Percentiles rank a stretch among this genome's conserved stretches.
These are phyloP conservation scores for Trichocladium antarcticum DNA, from an alignment of 495 filamentous ascomycete species.

Conservation along the genomic window DNA sequence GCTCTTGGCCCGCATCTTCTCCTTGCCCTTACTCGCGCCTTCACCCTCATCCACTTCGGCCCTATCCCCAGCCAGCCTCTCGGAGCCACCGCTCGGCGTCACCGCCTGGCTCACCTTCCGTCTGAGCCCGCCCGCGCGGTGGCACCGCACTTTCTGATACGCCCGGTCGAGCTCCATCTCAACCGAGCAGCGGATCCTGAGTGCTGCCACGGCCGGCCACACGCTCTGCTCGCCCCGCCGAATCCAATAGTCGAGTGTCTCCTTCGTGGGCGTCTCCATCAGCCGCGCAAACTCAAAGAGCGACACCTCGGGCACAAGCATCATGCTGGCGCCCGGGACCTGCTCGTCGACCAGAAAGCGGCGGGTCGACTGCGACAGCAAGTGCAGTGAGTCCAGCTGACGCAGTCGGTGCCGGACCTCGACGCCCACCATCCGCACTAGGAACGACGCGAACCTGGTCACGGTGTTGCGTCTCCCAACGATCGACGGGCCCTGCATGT, in stretches of 20 bases:
- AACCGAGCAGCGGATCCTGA: conserved; percentile 73
- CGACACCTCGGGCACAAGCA: conserved; percentile 70
- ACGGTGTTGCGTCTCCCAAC: conserved; percentile 46
- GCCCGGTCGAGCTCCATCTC: conserved; percentile 78
- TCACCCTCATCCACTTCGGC: background rate
- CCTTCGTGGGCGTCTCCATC: conserved; percentile 66
- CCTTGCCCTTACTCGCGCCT: conserved; percentile 2
- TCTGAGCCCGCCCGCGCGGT: conserved; percentile 36
- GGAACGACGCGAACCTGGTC: conserved; percentile 47
- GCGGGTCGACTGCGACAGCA: conserved; percentile 57
- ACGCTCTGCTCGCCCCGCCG: conserved; percentile 72
- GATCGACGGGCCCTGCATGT: conserved; percentile 64
- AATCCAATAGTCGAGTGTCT: conserved; percentile 76
- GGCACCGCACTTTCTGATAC: conserved; percentile 64
- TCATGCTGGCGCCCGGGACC: conserved; percentile 69
- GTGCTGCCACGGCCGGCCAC: conserved; percentile 80
- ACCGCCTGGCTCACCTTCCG: conserved; percentile 29
- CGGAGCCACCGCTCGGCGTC: no score
- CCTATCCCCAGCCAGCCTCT: background rate
- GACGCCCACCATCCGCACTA: conserved; percentile 56
- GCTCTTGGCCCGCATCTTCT: background rate
- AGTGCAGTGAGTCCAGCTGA: conserved; percentile 66
- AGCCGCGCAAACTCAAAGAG: conserved; percentile 60
- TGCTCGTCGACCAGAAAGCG: conserved; percentile 80
- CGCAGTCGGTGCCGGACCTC: conserved; percentile 74